Evolutionary conservation across 306 rosid genomes (phyloP).

Genomic region (Rubus parviflorus): DNA sequence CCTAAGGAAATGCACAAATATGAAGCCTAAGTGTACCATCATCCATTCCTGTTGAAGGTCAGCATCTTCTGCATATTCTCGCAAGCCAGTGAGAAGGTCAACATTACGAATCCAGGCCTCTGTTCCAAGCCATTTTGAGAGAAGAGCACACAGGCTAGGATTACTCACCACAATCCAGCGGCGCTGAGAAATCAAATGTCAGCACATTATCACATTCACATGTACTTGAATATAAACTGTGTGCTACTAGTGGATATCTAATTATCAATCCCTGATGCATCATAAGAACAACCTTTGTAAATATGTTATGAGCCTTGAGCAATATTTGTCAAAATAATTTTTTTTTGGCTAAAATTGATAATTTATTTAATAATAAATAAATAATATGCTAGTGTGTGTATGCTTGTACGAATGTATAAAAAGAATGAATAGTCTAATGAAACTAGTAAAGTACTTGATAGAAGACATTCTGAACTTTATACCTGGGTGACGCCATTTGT

Average conservation of each 20-base stretch:
- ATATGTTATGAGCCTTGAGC: background rate
- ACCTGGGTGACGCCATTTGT: conserved; percentile 86
- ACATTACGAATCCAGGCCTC: conserved; percentile 72
- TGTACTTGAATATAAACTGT: conserved; percentile 6
- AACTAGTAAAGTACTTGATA: background rate
- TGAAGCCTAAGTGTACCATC: conserved; percentile 46
- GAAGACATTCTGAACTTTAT: conserved; percentile 9
- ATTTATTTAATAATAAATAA: background rate
- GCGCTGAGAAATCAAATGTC: conserved; percentile 54
- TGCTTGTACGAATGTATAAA: background rate
- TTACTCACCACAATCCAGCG: conserved; percentile 85
- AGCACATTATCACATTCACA: conserved; percentile 26
- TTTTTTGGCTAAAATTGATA: background rate
- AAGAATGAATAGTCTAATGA: background rate
- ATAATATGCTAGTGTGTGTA: background rate
- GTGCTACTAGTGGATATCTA: conserved; percentile 8
- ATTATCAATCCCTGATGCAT: background rate
- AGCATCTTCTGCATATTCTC: conserved; percentile 52
- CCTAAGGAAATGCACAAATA: conserved; percentile 2
- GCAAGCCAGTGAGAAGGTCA: conserved; percentile 59
- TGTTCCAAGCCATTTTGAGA: conserved; percentile 77
- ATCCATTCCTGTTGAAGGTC: conserved; percentile 60
- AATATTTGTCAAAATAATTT: background rate
- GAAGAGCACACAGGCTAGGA: conserved; percentile 61
- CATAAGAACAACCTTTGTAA: background rate